Evolutionary conservation across 805 yeast genomes (phyloP).

Genomic region (Wickerhamiella lipophila): DNA sequence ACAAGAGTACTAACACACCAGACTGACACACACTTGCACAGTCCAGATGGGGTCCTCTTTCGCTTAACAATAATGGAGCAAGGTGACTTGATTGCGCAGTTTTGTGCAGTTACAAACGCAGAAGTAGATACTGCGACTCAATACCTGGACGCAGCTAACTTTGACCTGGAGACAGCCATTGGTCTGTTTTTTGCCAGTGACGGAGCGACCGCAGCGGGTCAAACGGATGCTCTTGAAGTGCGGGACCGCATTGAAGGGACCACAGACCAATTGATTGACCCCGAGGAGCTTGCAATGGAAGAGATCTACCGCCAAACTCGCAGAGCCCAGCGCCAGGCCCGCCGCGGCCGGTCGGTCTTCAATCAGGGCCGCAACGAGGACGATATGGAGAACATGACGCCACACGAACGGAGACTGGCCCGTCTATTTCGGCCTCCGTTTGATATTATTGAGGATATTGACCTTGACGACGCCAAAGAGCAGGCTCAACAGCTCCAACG

Average conservation of each 20-base stretch:
- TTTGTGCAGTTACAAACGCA: constrained; percentile 72
- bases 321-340: constrained; percentile 11
- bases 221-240: constrained; percentile 31
- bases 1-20: too few species aligned
- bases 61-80: constrained; percentile 7
- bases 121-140: constrained; percentile 59
- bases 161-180: constrained; percentile 71
- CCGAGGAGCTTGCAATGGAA: constrained; percentile 22
- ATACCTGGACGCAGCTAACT: constrained; percentile 66
- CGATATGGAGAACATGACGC: constrained; percentile 13
- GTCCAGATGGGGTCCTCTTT: too few species aligned
- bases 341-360: constrained; percentile 32
- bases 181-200: constrained; percentile 60
- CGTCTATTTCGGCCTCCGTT: constrained; percentile 85
- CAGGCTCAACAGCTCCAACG: constrained; percentile 51
- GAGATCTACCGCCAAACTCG: constrained; percentile 19
- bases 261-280: constrained; percentile 64
- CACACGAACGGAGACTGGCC: constrained; percentile 50
- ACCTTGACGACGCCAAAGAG: constrained; percentile 59
- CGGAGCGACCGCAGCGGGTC: constrained; percentile 27
- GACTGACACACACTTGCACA: too few species aligned
- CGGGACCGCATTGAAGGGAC: constrained; percentile 68
- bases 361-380: constrained; percentile 33
- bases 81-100: constrained; percentile 41
- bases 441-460: constrained; percentile 60